Evolutionary conservation across 1,284 basidiomycete species (phyloP).

Genomic region (Cutaneotrichosporon curvatum): DNA sequence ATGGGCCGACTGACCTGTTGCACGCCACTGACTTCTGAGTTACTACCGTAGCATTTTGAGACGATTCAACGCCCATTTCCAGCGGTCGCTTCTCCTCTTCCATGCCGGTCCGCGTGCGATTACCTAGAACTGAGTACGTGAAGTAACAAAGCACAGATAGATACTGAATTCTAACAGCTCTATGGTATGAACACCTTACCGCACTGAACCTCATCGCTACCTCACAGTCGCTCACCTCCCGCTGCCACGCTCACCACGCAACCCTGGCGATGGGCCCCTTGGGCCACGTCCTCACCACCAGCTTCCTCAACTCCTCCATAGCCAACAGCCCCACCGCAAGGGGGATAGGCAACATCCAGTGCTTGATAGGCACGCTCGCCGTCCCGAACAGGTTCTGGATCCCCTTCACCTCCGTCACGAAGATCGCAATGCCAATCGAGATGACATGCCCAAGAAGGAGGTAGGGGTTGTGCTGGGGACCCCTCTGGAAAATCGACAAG

Average conservation of each 20-base stretch:
- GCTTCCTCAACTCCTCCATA: conserved; percentile 48
- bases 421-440: conserved; percentile 51
- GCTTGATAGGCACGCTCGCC: conserved; percentile 50
- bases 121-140: too few relatives aligned
- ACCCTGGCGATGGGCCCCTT: neutral
- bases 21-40: too few relatives aligned
- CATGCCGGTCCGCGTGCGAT: too few relatives aligned
- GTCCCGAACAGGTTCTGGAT: conserved; percentile 56
- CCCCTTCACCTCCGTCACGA: conserved; percentile 54
- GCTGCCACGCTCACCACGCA: neutral
- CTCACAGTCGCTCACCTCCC: too few relatives aligned
- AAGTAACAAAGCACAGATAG: too few relatives aligned
- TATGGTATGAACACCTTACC: too few relatives aligned
- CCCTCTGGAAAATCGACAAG: conserved; percentile 51
- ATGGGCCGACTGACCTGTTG: too few relatives aligned
- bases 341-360: conserved; percentile 51
- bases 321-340: conserved; percentile 35
- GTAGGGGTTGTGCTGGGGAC: conserved; percentile 43
- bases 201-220: too few relatives aligned
- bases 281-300: conserved; percentile 31
- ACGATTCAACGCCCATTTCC: too few relatives aligned
- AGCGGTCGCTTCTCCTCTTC: too few relatives aligned
- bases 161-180: too few relatives aligned
- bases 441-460: conserved; percentile 51
- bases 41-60: too few relatives aligned